Base-by-base conservation (phyloP, 2,329 filamentous ascomycete genomes). In the Neopestalotiopsis rosae region DNA sequence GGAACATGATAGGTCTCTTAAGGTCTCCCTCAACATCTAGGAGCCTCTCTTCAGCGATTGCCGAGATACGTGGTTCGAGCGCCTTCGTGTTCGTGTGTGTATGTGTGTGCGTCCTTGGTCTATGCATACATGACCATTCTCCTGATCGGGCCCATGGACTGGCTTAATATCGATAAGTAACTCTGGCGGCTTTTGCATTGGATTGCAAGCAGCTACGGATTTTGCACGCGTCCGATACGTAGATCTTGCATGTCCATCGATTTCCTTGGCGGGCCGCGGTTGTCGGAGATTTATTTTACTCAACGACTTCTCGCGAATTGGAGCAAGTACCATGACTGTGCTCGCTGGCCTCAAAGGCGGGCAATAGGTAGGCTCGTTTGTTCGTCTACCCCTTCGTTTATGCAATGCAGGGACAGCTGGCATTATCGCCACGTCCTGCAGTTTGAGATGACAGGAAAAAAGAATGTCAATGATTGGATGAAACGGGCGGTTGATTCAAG, bases 351-450 rank as follows among this genome's bases (percentile, higher is more conserved):
- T 38, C 34, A 7, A 7, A 10, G 34, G 34, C 34, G 34, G 34
- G 34, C 34, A 52, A 52, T 7, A 9, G 20, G n/a, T n/a, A 52
- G 45, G 45, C n/a, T 52, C 7, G 45, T 52, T 52, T n/a, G 9
- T 52, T 20, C 17, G 13, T 49, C 13, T 52, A 14, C 45, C 45
- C 45, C 69, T 70, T 77, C 76, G 76, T 76, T 77, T 77, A 79
- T 79, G 77, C 77, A 78, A 79, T 78, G 77, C 77, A 76, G 73
- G 45, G 77, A 79, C 77, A 79, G 74, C 72, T 77, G 69, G 71
- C 73, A 73, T 70, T 38, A 74, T 76, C 71, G 75, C 76, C 76
- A 78, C 76, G 76, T 77, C 72, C 70, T 67, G 67, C 52, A 52
- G 61, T 40, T 49, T 68, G 66, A 57, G 61, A 59, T 56, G 58